Evolutionary conservation across 2,329 filamentous ascomycete genomes (phyloP).

Genomic region (Corinectria fuckeliana): DNA sequence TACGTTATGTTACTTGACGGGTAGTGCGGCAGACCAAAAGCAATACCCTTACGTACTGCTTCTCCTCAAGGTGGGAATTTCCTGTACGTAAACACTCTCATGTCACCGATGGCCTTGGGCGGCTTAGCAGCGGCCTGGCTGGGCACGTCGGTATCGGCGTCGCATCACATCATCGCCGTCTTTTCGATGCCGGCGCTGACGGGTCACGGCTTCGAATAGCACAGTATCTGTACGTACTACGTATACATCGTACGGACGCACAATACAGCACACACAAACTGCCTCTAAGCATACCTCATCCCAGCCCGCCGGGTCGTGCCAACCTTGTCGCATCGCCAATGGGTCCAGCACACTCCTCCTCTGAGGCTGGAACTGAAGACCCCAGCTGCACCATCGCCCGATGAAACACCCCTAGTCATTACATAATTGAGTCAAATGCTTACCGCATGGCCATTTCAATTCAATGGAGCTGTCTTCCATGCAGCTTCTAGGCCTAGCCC

Average conservation of each 20-base stretch:
- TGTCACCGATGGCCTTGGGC: slow-evolving; percentile 2
- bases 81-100: slow-evolving; percentile 17
- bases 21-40: neutral
- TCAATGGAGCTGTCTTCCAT: neutral
- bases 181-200: neutral
- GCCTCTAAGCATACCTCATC: slow-evolving; percentile 12
- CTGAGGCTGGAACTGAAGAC: neutral
- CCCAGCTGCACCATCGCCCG: neutral
- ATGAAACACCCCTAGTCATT: slow-evolving; percentile 13
- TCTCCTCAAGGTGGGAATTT: neutral
- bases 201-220: neutral
- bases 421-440: neutral
- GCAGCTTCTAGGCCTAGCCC: slow-evolving; percentile 9
- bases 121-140: neutral
- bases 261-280: neutral
- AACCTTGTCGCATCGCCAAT: slow-evolving; percentile 1
- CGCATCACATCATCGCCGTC: slow-evolving; percentile 4
- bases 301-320: slow-evolving; percentile 12
- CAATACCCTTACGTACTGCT: slow-evolving; percentile 17
- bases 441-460: neutral
- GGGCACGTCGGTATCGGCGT: neutral
- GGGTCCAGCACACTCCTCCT: slow-evolving; percentile 3
- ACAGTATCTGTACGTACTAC: neutral
- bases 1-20: neutral
- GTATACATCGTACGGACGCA: neutral